Percentiles rank a stretch among this genome's conserved stretches.
phyloP scores from a whole-genome alignment of 352 stramenopile genomes.

The Thalassiosira mediterranea region DNA sequence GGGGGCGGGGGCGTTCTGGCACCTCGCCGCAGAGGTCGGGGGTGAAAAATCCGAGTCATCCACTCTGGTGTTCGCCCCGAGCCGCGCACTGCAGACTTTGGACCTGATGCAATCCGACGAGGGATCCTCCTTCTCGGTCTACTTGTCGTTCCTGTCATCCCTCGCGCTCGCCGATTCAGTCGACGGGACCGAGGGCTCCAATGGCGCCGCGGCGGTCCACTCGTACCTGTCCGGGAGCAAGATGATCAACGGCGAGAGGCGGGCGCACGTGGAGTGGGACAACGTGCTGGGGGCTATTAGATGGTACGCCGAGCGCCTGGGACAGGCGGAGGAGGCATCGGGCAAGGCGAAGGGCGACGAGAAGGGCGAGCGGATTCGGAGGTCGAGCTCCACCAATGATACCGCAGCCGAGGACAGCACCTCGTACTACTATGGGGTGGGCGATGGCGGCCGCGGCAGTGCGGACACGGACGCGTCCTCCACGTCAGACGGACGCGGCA shows the following conservation, averaged over 20 bases:
- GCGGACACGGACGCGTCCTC: not conserved
- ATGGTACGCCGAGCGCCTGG: constrained; percentile 59
- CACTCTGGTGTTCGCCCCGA: constrained; percentile 39
- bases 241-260: constrained; percentile 43
- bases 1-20: constrained; percentile 70
- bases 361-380: constrained; percentile 26
- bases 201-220: constrained; percentile 58
- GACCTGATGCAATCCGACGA: constrained; percentile 59
- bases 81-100: constrained; percentile 56
- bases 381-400: constrained; percentile 26
- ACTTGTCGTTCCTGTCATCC: constrained; percentile 72
- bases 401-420: constrained; percentile 40
- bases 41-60: constrained; percentile 8
- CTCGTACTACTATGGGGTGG: constrained; percentile 79
- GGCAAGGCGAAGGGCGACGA: constrained; percentile 31
- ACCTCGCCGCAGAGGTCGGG: constrained; percentile 14
- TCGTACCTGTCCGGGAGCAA: constrained; percentile 47
- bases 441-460: constrained; percentile 15
- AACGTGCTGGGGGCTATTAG: constrained; percentile 45
- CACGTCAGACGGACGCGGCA: too few relatives aligned
- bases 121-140: constrained; percentile 56
- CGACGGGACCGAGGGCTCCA: constrained; percentile 23
- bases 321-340: constrained; percentile 8
- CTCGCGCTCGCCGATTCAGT: constrained; percentile 50
- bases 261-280: constrained; percentile 46